A percentile compares a stretch with the other conserved stretches of the same genome.
phyloP scores from a whole-genome alignment of 116 monocot genomes.

The Posidonia oceanica region DNA sequence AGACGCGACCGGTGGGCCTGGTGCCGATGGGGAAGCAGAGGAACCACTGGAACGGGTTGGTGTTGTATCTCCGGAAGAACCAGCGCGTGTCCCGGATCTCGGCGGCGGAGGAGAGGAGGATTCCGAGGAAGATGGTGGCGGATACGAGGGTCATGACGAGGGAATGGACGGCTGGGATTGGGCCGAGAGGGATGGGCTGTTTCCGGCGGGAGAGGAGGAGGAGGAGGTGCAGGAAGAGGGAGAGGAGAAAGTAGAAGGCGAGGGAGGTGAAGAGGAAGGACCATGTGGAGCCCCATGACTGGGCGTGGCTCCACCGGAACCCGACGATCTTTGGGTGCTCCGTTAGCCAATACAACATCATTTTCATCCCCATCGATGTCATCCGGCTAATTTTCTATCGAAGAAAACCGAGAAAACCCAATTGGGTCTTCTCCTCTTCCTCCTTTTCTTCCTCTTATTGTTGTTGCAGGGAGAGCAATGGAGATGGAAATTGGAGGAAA shows the following conservation, averaged over 20 bases:
- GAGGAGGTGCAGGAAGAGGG: constrained; percentile 30
- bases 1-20: constrained; percentile 68
- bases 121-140: constrained; percentile 60
- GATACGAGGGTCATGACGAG: constrained; percentile 51
- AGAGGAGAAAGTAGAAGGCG: constrained; percentile 31
- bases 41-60: constrained; percentile 73
- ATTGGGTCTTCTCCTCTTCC: background rate
- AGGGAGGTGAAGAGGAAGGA: constrained; percentile 61
- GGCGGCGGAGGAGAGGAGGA: constrained; percentile 48
- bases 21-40: constrained; percentile 88
- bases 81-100: constrained; percentile 79
- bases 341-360: constrained; percentile 44
- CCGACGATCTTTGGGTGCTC: constrained; percentile 74
- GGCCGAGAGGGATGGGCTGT: constrained; percentile 69
- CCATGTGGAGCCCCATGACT: constrained; percentile 75
- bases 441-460: background rate
- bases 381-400: too few species aligned
- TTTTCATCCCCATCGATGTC: background rate
- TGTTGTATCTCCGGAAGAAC: constrained; percentile 52
- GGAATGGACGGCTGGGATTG: constrained; percentile 73
- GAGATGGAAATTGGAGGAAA: background rate
- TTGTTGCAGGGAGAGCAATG: background rate
- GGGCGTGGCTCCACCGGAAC: constrained; percentile 73
- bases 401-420: background rate
- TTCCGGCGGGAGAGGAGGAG: constrained; percentile 36